Conservation (phyloP, 768 basidiomycete species). For the Boletus rubroflammeus region DNA sequence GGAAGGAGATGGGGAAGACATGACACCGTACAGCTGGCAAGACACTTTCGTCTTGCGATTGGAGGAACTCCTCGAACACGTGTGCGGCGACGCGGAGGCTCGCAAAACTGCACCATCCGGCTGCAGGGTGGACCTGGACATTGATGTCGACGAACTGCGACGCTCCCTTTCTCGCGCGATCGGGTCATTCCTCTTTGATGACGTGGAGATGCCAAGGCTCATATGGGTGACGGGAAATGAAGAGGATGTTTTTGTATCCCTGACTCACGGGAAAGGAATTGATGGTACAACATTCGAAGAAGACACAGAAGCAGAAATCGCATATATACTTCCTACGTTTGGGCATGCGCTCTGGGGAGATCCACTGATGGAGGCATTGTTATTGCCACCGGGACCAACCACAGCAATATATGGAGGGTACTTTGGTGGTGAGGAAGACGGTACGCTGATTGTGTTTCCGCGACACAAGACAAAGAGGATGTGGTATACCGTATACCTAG, state of each 20-base stretch:
- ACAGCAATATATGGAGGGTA: constrained; percentile 61
- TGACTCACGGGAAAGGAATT: constrained; percentile 19
- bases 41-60: constrained; percentile 62
- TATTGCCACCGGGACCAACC: constrained; percentile 47
- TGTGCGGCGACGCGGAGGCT: constrained; percentile 28
- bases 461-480: constrained; percentile 72
- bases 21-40: constrained; percentile 61
- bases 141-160: constrained; percentile 42
- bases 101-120: constrained; percentile 8
- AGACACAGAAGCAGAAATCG: constrained; percentile 25
- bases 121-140: constrained; percentile 18
- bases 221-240: constrained; percentile 61
- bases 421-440: constrained; percentile 41
- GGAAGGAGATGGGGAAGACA: constrained; percentile 21
- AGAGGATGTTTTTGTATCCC: constrained; percentile 53
- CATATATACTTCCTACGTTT: constrained; percentile 39
- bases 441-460: constrained; percentile 48
- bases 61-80: constrained; percentile 51
- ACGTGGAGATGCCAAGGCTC: constrained; percentile 67
- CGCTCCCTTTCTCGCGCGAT: constrained; percentile 63
- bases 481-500: constrained; percentile 73
- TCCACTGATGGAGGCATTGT: constrained; percentile 66
- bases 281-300: constrained; percentile 10
- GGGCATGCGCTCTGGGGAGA: constrained; percentile 70
- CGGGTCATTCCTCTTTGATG: constrained; percentile 71